Evolutionary conservation across 2,329 filamentous ascomycete genomes (phyloP).

Genomic region (Colletotrichum cereale): DNA sequence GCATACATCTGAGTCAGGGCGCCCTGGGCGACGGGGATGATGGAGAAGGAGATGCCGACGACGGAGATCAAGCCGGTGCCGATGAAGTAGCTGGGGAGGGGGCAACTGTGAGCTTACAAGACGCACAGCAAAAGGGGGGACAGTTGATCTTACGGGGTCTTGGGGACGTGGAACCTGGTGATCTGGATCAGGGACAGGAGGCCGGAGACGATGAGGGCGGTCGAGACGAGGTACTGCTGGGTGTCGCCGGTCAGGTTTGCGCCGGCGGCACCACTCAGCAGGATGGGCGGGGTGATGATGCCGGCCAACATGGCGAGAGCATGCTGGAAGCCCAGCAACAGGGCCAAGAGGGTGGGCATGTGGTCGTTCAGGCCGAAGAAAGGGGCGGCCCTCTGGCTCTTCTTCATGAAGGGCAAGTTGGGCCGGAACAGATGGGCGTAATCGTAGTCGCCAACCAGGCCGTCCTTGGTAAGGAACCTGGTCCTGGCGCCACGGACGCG

Average conservation of each 20-base stretch:
- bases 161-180: constrained; percentile 78
- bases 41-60: constrained; percentile 82
- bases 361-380: constrained; percentile 87
- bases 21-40: constrained; percentile 79
- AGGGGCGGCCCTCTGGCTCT: constrained; percentile 69
- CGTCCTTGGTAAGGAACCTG: constrained; percentile 71
- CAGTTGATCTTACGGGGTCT: constrained; percentile 65
- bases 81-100: constrained; percentile 71
- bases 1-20: constrained; percentile 83
- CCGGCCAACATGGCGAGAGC: constrained; percentile 81
- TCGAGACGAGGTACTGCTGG: constrained; percentile 84
- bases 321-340: constrained; percentile 84
- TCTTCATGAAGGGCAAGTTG: constrained; percentile 85
- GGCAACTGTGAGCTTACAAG: constrained; percentile 20
- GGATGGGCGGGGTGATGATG: constrained; percentile 83
- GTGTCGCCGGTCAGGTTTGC: constrained; percentile 72
- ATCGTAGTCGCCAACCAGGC: constrained; percentile 87
- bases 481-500: constrained; percentile 50
- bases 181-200: constrained; percentile 83
- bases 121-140: not conserved
- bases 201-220: constrained; percentile 82
- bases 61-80: constrained; percentile 86
- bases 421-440: constrained; percentile 89
- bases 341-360: constrained; percentile 80
- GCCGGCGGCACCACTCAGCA: constrained; percentile 71